Base-by-base conservation (phyloP, 2,329 filamentous ascomycete species). In the Diplocarpon rosae region DNA sequence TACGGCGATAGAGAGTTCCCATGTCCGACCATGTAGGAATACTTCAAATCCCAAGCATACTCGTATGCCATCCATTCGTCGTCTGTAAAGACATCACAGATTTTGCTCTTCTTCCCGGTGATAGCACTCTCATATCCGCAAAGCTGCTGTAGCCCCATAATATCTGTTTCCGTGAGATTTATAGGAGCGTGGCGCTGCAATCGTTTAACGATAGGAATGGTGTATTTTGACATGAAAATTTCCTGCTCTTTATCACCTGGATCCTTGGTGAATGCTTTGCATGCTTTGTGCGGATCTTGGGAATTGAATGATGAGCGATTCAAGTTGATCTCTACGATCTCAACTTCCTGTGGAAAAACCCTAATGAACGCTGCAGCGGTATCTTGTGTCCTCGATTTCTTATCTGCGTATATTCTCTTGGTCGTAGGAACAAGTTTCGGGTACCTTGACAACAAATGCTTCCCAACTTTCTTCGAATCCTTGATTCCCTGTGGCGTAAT, bases 21-120 rank as follows among this genome's bases (percentile, higher is more conserved):
- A 50, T 83, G 83, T 14, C 80, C 80, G 1, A 71, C 66, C 61
- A 83, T 83, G 62, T 79, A 76, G 56, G 76, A 74, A 57, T 81
- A 82, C 55, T 72, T 70, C 50, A 82, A 63, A 50, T 82, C 78
- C 50, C 77, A 76, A 11, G 72, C 69, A 56, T 82, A 82, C 60
- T 82, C 78, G 63, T 78, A 82, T 2, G 66, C 66, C n/a, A 82
- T 71, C 78, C 77, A 81, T 49, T 81, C 77, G 51, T 77, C 70
- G 0, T 75, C 68, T 1, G 68, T 66, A 56, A 82, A 81, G 0
- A 76, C 65, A 42, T 73, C 69, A 62, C 78, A 82, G 59, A 81
- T 80, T 0, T 71, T 70, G 0, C 76, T 80, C 30, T 67, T 70
- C 37, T 67, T 71, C 2, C 78, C 78, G 0, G 70, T 70, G 48